Conservation (phyloP, 1,284 basidiomycete genomes). For the Pholiota adiposa region DNA sequence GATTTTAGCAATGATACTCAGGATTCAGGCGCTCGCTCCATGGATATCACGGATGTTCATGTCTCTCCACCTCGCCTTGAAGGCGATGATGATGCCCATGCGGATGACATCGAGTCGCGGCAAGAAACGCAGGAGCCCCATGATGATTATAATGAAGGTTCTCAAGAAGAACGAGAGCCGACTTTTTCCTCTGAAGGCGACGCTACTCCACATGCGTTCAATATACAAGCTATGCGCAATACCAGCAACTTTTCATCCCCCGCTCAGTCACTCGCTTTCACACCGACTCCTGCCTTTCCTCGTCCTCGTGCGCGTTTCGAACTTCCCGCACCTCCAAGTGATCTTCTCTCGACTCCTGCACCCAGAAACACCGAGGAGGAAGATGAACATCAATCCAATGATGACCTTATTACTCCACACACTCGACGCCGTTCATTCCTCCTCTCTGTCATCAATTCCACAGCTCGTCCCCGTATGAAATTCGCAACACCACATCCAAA, state of each 20-base stretch:
- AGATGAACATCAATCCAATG: conserved; percentile 27
- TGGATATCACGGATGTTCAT: conserved; percentile 54
- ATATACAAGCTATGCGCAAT: conserved; percentile 14
- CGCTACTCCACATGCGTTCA: conserved; percentile 34
- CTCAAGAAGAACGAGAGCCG: conserved; percentile 51
- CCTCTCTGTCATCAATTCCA: conserved; percentile 78
- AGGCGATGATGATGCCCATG: conserved; percentile 18
- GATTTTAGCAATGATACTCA: conserved; percentile 34
- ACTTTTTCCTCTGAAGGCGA: conserved; percentile 69
- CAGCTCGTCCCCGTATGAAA: conserved; percentile 69
- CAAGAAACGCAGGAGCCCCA: conserved; percentile 17
- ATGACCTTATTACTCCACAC: conserved; percentile 60
- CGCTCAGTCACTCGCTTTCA: conserved; percentile 55
- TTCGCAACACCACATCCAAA: conserved; percentile 69
- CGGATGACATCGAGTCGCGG: conserved; percentile 17
- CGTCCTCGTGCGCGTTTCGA: conserved; percentile 66
- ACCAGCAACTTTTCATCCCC: conserved; percentile 41
- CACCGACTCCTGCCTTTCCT: conserved; percentile 67
- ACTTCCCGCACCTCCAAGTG: conserved; percentile 42
- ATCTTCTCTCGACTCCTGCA: conserved; percentile 39
- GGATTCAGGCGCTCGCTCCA: conserved; percentile 41
- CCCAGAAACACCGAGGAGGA: conserved; percentile 27
- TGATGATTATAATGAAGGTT: conserved; percentile 21
- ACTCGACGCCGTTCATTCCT: conserved; percentile 76
- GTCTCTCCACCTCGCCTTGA: conserved; percentile 40